Evolutionary conservation across 345 rosid genomes (phyloP).

Genomic region (Moringa oleifera): DNA sequence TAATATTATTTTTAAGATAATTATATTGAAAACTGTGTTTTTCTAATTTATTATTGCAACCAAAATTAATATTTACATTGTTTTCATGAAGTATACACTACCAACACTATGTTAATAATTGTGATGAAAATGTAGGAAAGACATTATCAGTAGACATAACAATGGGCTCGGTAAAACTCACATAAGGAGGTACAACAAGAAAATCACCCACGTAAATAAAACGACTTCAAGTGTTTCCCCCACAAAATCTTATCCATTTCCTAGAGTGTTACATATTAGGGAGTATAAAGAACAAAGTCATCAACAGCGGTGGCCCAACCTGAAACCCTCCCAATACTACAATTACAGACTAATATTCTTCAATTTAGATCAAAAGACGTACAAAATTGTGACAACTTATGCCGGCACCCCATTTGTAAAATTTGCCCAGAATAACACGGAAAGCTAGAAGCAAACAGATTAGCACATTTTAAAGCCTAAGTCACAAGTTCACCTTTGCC

Average conservation of each 20-base stretch:
- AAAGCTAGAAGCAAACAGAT: slow-evolving; percentile 1
- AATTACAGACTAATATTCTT: slow-evolving; percentile 22
- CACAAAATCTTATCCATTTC: slow-evolving; percentile 1
- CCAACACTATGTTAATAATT: too few species aligned
- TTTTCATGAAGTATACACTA: too few species aligned
- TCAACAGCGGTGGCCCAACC: slow-evolving; percentile 12
- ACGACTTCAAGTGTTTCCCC: background rate
- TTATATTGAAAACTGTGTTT: too few species aligned
- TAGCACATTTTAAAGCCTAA: slow-evolving; percentile 8
- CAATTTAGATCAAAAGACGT: slow-evolving; percentile 13
- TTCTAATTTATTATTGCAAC: too few species aligned
- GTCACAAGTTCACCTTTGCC: slow-evolving; percentile 4
- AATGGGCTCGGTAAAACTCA: too few species aligned
- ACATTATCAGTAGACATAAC: too few species aligned
- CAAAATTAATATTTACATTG: too few species aligned
- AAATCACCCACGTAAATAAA: too few species aligned
- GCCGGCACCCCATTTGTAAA: background rate
- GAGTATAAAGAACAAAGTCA: slow-evolving; percentile 4
- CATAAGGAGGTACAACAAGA: too few species aligned
- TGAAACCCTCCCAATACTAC: slow-evolving; percentile 21
- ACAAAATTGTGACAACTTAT: slow-evolving; percentile 38
- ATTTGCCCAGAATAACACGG: background rate
- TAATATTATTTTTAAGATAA: too few species aligned
- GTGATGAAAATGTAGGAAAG: too few species aligned
- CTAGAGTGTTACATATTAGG: slow-evolving; percentile 25